Conservation (phyloP, 495 filamentous ascomycete genomes). For the Neurospora sp. region DNA sequence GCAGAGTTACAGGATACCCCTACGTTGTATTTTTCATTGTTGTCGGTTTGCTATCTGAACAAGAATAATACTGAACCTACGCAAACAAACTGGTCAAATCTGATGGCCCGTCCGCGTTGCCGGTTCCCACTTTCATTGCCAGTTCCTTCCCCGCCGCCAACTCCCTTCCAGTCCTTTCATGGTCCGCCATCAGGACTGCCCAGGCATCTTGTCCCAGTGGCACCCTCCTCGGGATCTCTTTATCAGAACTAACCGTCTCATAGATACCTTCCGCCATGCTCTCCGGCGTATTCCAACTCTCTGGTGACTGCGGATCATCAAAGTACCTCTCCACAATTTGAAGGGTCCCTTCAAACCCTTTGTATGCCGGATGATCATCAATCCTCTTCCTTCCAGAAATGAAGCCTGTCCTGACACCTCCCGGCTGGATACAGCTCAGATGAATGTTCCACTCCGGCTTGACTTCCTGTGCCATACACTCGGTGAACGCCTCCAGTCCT, state of each 20-base stretch:
- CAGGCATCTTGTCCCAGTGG: slow-evolving; percentile 36
- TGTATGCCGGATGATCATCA: slow-evolving; percentile 29
- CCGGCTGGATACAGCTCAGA: slow-evolving; percentile 40
- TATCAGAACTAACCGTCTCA: slow-evolving; percentile 21
- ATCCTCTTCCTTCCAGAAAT: slow-evolving; percentile 16
- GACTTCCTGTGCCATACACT: slow-evolving; percentile 41
- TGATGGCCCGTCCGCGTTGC: neutral
- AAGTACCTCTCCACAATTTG: slow-evolving; percentile 27
- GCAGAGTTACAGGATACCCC: neutral
- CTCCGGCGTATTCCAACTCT: slow-evolving; percentile 26
- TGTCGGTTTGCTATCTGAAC: neutral
- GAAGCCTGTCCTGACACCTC: slow-evolving; percentile 40
- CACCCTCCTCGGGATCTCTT: slow-evolving; percentile 32
- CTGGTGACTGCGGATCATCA: slow-evolving; percentile 16
- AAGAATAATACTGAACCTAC: neutral
- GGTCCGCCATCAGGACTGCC: slow-evolving; percentile 25
- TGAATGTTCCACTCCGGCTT: slow-evolving; percentile 42
- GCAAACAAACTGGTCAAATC: neutral
- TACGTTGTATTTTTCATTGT: neutral
- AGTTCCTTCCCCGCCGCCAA: slow-evolving; percentile 29
- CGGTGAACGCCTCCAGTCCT: slow-evolving; percentile 47
- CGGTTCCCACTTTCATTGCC: slow-evolving; percentile 18
- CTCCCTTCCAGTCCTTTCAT: slow-evolving; percentile 21
- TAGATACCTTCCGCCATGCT: slow-evolving; percentile 30
- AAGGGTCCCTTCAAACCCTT: slow-evolving; percentile 23